phyloP scores from a whole-genome alignment of 192 early-diverging fungal genomes.

The Podila horticola region DNA sequence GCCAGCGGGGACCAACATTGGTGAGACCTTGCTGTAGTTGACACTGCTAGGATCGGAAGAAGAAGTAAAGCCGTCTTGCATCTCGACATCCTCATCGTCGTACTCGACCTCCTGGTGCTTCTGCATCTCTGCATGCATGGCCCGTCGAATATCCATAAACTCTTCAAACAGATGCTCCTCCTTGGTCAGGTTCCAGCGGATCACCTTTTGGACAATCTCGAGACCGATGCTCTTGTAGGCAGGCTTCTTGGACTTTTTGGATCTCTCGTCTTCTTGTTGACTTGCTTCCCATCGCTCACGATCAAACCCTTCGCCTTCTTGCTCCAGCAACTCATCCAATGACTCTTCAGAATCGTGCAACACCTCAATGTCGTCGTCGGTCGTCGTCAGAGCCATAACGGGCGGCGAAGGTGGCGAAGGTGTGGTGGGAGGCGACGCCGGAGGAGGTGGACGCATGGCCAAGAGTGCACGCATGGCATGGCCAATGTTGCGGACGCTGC shows the following conservation, averaged over 20 bases:
- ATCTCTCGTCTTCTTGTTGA: neutral
- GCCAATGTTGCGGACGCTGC: conserved; percentile 50
- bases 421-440: conserved; percentile 21
- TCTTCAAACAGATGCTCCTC: conserved; percentile 41
- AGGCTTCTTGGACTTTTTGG: neutral
- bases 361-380: conserved; percentile 13
- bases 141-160: conserved; percentile 49
- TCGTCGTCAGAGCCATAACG: neutral
- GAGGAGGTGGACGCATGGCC: conserved; percentile 35
- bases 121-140: conserved; percentile 37
- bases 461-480: conserved; percentile 42
- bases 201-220: conserved; percentile 53
- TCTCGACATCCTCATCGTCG: neutral
- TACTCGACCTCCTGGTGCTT: conserved; percentile 24
- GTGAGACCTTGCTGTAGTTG: conserved; percentile 19
- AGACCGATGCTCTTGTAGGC: conserved; percentile 27
- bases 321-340: conserved; percentile 26
- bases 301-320: conserved; percentile 21
- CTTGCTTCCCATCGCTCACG: neutral
- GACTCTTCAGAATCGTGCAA: conserved; percentile 37
- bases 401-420: conserved; percentile 13
- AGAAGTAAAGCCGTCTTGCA: neutral
- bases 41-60: neutral
- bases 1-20: conserved; percentile 54
- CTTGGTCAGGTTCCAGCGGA: conserved; percentile 35